phyloP scores from a whole-genome alignment of 352 stramenopile genomes.

The Phytophthora sp. region DNA sequence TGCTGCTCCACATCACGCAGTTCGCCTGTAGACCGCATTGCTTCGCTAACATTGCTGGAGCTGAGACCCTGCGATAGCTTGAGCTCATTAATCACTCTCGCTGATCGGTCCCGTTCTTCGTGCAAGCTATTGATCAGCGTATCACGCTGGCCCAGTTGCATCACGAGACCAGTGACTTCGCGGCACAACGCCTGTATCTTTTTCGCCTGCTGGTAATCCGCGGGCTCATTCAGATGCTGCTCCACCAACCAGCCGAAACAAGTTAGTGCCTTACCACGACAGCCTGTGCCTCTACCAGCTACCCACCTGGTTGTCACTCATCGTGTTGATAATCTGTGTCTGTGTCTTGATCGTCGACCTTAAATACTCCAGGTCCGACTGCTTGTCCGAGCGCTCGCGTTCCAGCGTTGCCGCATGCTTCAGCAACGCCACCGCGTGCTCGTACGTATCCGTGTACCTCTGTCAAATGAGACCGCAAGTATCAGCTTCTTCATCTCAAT shows the following conservation, averaged over 20 bases:
- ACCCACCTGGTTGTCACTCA: slow-evolving; percentile 52
- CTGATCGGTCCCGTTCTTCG: slow-evolving; percentile 53
- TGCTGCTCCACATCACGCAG: slow-evolving; percentile 42
- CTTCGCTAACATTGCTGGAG: slow-evolving; percentile 34
- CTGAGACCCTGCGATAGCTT: slow-evolving; percentile 37
- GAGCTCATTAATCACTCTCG: slow-evolving; percentile 48
- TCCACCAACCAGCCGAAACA: not conserved
- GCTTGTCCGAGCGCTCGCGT: slow-evolving; percentile 37
- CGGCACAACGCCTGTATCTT: slow-evolving; percentile 63
- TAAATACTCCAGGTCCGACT: slow-evolving; percentile 54
- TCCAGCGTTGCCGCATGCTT: slow-evolving; percentile 57
- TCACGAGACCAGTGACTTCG: slow-evolving; percentile 58
- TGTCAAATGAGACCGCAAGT: slow-evolving; percentile 11
- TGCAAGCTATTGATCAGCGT: slow-evolving; percentile 62
- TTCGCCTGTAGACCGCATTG: slow-evolving; percentile 24
- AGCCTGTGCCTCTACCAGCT: not conserved
- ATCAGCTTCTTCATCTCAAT: not conserved
- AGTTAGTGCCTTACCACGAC: slow-evolving; percentile 4
- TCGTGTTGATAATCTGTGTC: slow-evolving; percentile 58
- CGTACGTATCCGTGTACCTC: slow-evolving; percentile 77
- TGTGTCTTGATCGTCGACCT: slow-evolving; percentile 56
- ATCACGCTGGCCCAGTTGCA: slow-evolving; percentile 64
- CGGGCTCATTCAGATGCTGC: slow-evolving; percentile 36
- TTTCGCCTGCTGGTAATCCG: slow-evolving; percentile 50
- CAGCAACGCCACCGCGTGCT: slow-evolving; percentile 54